phyloP scores from a whole-genome alignment of 805 yeast genomes.

The Starmerella davenportii region DNA sequence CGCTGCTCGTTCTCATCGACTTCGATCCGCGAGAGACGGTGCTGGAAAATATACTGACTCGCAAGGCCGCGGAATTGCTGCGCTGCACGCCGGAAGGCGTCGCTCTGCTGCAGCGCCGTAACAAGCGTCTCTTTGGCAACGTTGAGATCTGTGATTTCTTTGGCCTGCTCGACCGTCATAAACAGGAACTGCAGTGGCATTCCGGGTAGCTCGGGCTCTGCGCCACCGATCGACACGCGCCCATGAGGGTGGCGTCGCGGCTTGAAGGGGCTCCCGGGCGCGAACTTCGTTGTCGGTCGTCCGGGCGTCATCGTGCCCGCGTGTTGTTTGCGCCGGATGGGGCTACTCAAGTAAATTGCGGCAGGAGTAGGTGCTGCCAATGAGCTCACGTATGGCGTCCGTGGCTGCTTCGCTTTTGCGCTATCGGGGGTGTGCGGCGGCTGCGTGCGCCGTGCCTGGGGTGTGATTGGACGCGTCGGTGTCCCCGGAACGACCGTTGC shows the following conservation, averaged over 20 bases:
- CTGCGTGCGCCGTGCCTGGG: background rate
- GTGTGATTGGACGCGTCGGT: background rate
- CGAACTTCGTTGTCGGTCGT: slow-evolving; percentile 7
- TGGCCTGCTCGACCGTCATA: slow-evolving; percentile 11
- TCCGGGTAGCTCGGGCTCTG: slow-evolving; percentile 7
- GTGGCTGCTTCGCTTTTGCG: background rate
- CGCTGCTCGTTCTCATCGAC: slow-evolving; percentile 30
- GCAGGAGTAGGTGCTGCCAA: slow-evolving; percentile 3
- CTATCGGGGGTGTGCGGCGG: slow-evolving; percentile 3
- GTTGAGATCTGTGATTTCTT: slow-evolving; percentile 6
- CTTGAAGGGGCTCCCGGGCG: slow-evolving; percentile 2
- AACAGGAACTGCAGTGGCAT: slow-evolving; percentile 16
- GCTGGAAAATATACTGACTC: slow-evolving; percentile 20
- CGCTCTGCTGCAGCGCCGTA: slow-evolving; percentile 15
- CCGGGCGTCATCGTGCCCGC: slow-evolving; percentile 15
- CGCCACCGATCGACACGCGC: background rate
- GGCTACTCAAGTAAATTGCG: slow-evolving; percentile 11
- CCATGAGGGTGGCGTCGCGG: background rate
- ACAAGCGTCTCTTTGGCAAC: slow-evolving; percentile 7
- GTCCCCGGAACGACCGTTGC: background rate
- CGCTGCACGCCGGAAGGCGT: slow-evolving; percentile 14
- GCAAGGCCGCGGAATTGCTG: slow-evolving; percentile 17
- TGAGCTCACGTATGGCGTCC: background rate
- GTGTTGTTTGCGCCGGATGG: slow-evolving; percentile 2
- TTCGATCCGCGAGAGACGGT: slow-evolving; percentile 28